phyloP scores from a whole-genome alignment of 2,329 filamentous ascomycete species.

The Arthrobotrys sinensis region DNA sequence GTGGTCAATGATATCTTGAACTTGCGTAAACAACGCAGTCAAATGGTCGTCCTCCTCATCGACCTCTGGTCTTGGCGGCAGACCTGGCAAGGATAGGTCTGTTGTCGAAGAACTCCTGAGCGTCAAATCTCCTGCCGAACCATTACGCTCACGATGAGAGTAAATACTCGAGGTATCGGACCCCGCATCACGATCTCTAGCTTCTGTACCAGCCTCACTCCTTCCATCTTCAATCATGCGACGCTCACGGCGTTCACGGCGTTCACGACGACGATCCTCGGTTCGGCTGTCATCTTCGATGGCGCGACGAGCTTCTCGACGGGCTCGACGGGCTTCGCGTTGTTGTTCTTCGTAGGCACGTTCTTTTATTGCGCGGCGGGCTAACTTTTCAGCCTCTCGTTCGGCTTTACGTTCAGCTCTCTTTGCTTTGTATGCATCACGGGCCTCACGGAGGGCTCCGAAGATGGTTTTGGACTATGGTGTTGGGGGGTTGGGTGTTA shows the following conservation, averaged over 20 bases:
- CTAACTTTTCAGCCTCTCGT: slow-evolving; percentile 54
- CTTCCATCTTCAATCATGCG: slow-evolving; percentile 53
- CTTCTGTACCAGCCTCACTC: slow-evolving; percentile 19
- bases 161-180: slow-evolving; percentile 56
- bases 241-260: slow-evolving; percentile 40
- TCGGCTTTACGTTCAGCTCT: slow-evolving; percentile 64
- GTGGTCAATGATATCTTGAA: slow-evolving; percentile 64
- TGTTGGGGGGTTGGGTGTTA: slow-evolving; percentile 17
- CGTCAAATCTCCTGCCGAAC: slow-evolving; percentile 50
- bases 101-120: slow-evolving; percentile 34
- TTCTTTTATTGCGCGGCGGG: slow-evolving; percentile 59
- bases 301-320: slow-evolving; percentile 57
- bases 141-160: slow-evolving; percentile 47
- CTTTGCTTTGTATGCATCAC: slow-evolving; percentile 64
- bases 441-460: slow-evolving; percentile 63
- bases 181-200: slow-evolving; percentile 27
- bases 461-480: slow-evolving; percentile 63
- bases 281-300: slow-evolving; percentile 47
- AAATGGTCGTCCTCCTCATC: slow-evolving; percentile 55
- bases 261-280: slow-evolving; percentile 50
- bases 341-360: slow-evolving; percentile 61
- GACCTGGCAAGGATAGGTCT: slow-evolving; percentile 51
- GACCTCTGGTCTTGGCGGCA: slow-evolving; percentile 47
- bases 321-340: slow-evolving; percentile 57
- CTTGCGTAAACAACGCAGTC: slow-evolving; percentile 62